phyloP scores from a whole-genome alignment of 371 early-diverging fungal genomes.

The Rhizomucor miehei region DNA sequence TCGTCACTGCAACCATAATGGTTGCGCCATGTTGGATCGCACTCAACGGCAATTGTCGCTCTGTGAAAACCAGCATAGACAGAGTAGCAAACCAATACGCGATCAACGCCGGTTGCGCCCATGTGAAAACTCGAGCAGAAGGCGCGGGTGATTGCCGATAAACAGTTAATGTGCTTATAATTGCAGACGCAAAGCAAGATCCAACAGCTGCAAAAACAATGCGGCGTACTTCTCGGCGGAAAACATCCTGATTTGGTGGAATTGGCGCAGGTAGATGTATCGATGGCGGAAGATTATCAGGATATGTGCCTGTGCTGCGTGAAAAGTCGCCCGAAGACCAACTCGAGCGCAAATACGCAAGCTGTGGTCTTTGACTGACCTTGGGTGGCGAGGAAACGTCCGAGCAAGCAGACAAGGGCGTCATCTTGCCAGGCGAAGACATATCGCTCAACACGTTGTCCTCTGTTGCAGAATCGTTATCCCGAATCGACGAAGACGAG shows the following conservation, averaged over 20 bases:
- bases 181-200: conserved; percentile 3
- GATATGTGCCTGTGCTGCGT: neutral
- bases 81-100: too few species aligned
- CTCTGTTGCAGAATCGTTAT: neutral
- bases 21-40: neutral
- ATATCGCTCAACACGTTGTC: neutral
- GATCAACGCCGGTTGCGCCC: too few species aligned
- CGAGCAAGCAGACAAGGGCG: neutral
- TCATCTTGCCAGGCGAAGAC: neutral
- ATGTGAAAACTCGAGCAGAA: too few species aligned
- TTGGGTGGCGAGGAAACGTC: neutral
- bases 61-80: too few species aligned
- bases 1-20: conserved; percentile 1
- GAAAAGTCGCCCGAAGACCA: conserved; percentile 24
- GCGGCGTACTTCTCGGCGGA: conserved; percentile 6
- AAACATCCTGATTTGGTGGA: neutral
- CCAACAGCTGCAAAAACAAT: neutral
- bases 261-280: conserved; percentile 1
- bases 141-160: neutral
- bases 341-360: conserved; percentile 25
- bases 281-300: conserved; percentile 1
- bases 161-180: neutral
- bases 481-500: too few species aligned
- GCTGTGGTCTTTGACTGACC: conserved; percentile 15
- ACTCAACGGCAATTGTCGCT: too few species aligned